Evolutionary conservation across 148 eudicot species (phyloP), one percentile per base, ranked within the genome.

Genomic region (Silene uniflora): DNA sequence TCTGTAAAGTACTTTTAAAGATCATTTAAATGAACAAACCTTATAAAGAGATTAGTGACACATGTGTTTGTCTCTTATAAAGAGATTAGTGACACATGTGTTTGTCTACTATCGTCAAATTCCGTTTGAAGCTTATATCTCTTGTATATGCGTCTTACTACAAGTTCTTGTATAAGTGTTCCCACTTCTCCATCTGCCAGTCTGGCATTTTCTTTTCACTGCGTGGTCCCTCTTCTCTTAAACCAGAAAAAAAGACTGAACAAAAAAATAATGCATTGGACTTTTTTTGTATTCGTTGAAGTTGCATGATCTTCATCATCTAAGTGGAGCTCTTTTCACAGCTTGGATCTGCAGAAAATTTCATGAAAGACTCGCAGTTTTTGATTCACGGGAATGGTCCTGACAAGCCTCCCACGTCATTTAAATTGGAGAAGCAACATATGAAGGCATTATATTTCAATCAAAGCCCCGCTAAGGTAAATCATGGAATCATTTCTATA

Each of bases 271-370:
- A 55, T 59, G 18, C 17, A 32, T 42, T 59, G 64, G 46, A 18
- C 70, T 32, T 32, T 35, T 35, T 23, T 18, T 11, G 21, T 19
- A 67, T 21, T 29, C 60, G 18, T 54, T 61, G 68, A 56, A 73
- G 21, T 73, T 59, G 18, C 67, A 32, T 61, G 69, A 24, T 62
- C 69, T 11, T 44, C 60, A 19, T 46, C 6, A 39, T 46, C 47
- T 54, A 44, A 39, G 46, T 17, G 23, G 25, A 65, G 60, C 47
- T 80, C 67, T 76, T 2, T 84, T n/a, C 78, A 78, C 97, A 95
- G 98, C 98, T 95, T 76, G 98, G 98, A 29, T 89, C 97, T 72
- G 90, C 96, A 32, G 96, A 92, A 83, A 88, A 85, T 66, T 92
- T 95, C 70, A 80, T 87, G 86, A 79, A 88, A 85, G 97, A 90